Conservation (phyloP, 345 rosid species). For the Dimocarpus longan region DNA sequence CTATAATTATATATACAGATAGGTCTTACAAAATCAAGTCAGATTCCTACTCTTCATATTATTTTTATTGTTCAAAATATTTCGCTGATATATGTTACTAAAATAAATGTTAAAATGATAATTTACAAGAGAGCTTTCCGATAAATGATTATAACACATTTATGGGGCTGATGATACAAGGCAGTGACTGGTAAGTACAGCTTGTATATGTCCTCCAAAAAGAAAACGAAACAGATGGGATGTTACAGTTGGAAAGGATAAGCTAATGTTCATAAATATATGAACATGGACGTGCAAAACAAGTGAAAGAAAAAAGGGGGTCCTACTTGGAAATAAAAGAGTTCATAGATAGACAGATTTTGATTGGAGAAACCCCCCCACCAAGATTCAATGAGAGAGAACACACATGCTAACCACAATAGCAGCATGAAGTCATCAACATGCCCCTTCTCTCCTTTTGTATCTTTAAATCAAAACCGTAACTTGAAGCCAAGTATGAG, state of each 20-base stretch:
- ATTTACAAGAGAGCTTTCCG: background rate
- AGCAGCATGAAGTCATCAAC: conserved; percentile 28
- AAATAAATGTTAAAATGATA: background rate
- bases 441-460: conserved; percentile 40
- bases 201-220: conserved; percentile 21
- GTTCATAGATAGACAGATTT: conserved; percentile 27
- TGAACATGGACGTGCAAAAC: conserved; percentile 15
- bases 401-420: conserved; percentile 44
- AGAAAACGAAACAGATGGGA: conserved; percentile 29
- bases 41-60: too few relatives aligned
- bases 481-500: conserved; percentile 44
- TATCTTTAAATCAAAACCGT: conserved; percentile 59
- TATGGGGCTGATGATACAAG: background rate
- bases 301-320: conserved; percentile 16
- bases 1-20: background rate
- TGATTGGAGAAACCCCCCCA: conserved; percentile 18
- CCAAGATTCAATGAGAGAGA: conserved; percentile 19
- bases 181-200: conserved; percentile 19
- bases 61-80: too few relatives aligned
- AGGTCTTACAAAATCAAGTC: too few relatives aligned
- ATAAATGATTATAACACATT: background rate
- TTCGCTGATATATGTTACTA: too few relatives aligned
- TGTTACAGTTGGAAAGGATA: conserved; percentile 42
- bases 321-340: conserved; percentile 27
- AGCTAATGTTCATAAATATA: conserved; percentile 10